Base-by-base conservation (phyloP, 225 moss, liverwort and hornwort species). In the Rhytidiadelphus loreus region DNA sequence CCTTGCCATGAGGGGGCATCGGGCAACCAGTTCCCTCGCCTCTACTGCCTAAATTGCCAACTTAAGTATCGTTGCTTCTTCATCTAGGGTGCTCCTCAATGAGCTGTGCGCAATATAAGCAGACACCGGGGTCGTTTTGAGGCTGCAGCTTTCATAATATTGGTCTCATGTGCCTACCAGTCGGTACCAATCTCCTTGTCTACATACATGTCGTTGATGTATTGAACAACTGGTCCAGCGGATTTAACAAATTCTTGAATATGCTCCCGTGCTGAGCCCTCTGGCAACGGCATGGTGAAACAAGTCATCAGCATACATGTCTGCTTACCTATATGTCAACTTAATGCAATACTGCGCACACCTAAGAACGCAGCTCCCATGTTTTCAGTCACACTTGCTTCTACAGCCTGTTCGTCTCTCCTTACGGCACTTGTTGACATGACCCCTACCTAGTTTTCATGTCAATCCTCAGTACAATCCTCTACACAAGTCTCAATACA, bases 161-260 rank as follows among this genome's bases (percentile, higher is more conserved):
- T 59, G 43, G 15, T 76, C 19, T 52, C 71, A 20, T 13, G 39
- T 56, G 80, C 64, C 91, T 97, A 98, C 97, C 97, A 98, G 33
- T 97, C 96, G 62, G 93, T 75, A 55, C 96, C 96, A 72, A 97
- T 91, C 69, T 92, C 93, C 88, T 93, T 97, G 26, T 92, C 88
- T 29, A 85, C 85, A 87, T 93, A 97, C 43, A 98, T 90, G 81
- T 89, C 77, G 89, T 95, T 90, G 16, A 97, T 87, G 55, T 98
- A 93, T 60, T 95, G 87, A 80, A 96, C 83, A 66, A 98, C 95
- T 43, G 95, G 92, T n/a, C 92, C 92, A 53, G 95, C 90, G 13
- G 93, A 94, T 46, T 59, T 92, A 28, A 95, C 95, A 85, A 95
- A 98, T 16, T 88, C 94, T 88, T 95, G 88, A 48, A 98, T 91